Evolutionary conservation across 1,284 basidiomycete genomes (phyloP).

Genomic region (Rhodotorula sp.): DNA sequence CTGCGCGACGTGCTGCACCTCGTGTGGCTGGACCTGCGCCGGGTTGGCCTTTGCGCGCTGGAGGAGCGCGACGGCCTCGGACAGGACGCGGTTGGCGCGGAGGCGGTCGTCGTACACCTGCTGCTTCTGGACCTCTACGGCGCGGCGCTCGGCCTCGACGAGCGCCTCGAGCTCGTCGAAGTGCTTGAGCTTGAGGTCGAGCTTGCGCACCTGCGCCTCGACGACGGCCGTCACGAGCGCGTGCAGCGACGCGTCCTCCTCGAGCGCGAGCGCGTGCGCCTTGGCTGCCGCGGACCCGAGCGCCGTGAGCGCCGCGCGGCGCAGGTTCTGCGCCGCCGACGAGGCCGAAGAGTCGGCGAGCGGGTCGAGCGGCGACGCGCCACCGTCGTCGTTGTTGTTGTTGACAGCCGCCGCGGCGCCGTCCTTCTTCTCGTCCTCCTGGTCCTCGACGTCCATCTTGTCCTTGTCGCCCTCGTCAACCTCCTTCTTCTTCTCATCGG

Average conservation of each 20-base stretch:
- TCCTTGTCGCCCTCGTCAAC: conserved; percentile 11
- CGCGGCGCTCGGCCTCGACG: conserved; percentile 78
- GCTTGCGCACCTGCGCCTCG: conserved; percentile 86
- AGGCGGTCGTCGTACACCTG: conserved; percentile 45
- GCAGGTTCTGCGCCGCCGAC: conserved; percentile 60
- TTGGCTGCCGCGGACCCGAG: conserved; percentile 87
- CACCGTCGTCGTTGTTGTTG: background rate
- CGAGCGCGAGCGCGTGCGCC: conserved; percentile 75
- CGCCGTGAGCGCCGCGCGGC: conserved; percentile 76
- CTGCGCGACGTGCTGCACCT: conserved; percentile 1
- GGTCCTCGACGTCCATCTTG: conserved; percentile 38
- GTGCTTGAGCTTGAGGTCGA: conserved; percentile 88
- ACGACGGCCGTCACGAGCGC: conserved; percentile 80
- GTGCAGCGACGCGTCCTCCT: conserved; percentile 80
- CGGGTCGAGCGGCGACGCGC: background rate
- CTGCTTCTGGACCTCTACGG: conserved; percentile 60
- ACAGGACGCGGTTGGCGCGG: conserved; percentile 16
- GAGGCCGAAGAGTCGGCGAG: conserved; percentile 19
- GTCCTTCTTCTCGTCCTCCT: conserved; percentile 17
- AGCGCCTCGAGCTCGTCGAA: conserved; percentile 89
- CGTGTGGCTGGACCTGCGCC: conserved; percentile 6
- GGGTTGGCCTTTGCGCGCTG: conserved; percentile 19
- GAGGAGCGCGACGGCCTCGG: conserved; percentile 14
- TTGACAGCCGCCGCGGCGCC: background rate
- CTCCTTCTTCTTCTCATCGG: conserved; percentile 58